Evolutionary conservation across 2,329 filamentous ascomycete genomes (phyloP).

Genomic region (Fusarium brevicatenulatum): DNA sequence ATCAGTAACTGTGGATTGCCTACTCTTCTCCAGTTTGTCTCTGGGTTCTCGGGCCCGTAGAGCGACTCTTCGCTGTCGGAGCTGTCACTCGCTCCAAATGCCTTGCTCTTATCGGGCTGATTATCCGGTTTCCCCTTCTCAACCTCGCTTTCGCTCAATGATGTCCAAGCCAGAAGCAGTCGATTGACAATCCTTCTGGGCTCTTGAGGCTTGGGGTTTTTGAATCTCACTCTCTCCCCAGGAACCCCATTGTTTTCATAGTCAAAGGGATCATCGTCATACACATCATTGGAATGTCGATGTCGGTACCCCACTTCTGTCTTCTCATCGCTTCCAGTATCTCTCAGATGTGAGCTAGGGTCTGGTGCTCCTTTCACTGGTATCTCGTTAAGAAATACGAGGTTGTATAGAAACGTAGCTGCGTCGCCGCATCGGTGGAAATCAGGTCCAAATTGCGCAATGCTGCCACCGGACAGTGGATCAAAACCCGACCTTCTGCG

Average conservation of each 20-base stretch:
- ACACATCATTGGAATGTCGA: background rate
- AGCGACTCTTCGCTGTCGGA: background rate
- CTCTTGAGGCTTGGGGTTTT: background rate
- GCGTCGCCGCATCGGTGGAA: constrained; percentile 26
- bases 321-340: background rate
- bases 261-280: background rate
- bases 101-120: background rate
- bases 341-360: rapidly evolving
- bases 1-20: background rate
- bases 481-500: background rate
- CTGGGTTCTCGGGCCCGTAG: background rate
- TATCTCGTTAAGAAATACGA: constrained; percentile 13
- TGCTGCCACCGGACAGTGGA: background rate
- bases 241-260: too few species aligned
- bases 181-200: constrained; percentile 14
- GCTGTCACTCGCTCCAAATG: background rate
- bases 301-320: background rate
- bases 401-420: constrained; percentile 24
- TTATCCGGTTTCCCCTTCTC: background rate
- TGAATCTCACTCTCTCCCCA: background rate
- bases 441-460: constrained; percentile 10
- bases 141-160: constrained; percentile 13
- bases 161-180: constrained; percentile 21
- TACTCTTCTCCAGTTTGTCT: background rate
- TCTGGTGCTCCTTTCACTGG: rapidly evolving